Evolutionary conservation across 2,329 filamentous ascomycete genomes (phyloP).

Genomic region (Aspergillus viridinutans): DNA sequence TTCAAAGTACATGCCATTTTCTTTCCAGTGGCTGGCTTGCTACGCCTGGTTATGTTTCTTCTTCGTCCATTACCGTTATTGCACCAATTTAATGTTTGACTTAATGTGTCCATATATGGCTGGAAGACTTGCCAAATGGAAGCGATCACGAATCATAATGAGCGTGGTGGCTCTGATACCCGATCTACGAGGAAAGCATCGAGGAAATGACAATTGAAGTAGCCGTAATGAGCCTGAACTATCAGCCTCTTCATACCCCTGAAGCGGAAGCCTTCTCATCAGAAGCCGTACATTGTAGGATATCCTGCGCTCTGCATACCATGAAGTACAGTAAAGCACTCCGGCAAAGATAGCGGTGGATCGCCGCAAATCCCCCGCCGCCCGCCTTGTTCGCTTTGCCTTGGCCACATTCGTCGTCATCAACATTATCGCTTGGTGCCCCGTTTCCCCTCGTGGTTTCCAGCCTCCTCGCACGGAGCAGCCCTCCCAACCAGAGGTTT

Average conservation of each 20-base stretch:
- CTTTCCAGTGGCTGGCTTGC: neutral
- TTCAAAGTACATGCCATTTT: neutral
- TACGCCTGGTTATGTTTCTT: neutral
- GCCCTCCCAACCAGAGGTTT: neutral
- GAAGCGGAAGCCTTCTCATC: neutral
- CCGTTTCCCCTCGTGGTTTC: neutral
- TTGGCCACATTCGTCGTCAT: neutral
- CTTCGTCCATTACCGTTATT: neutral
- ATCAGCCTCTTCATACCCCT: neutral
- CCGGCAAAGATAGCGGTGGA: neutral
- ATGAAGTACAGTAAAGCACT: neutral
- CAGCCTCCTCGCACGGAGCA: constrained; percentile 14
- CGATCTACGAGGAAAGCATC: neutral
- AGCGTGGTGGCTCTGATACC: neutral
- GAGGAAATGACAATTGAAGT: neutral
- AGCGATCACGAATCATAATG: neutral
- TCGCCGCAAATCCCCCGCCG: constrained; percentile 1
- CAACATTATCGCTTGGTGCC: neutral
- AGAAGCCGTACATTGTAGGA: neutral
- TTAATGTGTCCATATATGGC: neutral
- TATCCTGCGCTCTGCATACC: neutral
- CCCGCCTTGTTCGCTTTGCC: neutral
- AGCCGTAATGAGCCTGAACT: neutral
- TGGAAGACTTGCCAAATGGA: neutral
- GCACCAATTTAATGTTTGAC: neutral